Evolutionary conservation across 805 yeast genomes (phyloP).

Genomic region (Cyberlindnera mycetangii): DNA sequence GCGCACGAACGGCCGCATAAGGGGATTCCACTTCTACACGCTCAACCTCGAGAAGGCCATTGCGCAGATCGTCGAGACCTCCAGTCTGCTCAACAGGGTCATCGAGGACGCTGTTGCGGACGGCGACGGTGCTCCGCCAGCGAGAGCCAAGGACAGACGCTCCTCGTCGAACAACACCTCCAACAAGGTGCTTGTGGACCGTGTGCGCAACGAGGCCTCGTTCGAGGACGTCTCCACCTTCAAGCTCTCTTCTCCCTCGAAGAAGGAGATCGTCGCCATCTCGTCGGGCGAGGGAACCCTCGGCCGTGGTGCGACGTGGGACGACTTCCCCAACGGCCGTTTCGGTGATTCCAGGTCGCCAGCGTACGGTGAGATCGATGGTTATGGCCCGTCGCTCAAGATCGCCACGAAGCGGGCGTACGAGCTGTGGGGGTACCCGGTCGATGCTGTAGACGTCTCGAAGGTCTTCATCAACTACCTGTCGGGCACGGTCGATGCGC

Average conservation of each 20-base stretch:
- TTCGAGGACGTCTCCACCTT: constrained; percentile 23
- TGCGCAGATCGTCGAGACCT: constrained; percentile 73
- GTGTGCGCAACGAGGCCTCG: constrained; percentile 26
- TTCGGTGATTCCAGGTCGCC: constrained; percentile 95
- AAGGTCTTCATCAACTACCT: constrained; percentile 68
- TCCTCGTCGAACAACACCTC: constrained; percentile 32
- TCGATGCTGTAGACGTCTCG: constrained; percentile 53
- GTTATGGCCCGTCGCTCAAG: constrained; percentile 90
- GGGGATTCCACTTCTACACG: constrained; percentile 90
- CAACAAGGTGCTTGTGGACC: constrained; percentile 39
- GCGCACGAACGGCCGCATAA: constrained; percentile 54
- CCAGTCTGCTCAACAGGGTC: constrained; percentile 50
- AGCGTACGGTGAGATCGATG: constrained; percentile 97
- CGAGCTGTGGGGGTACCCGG: constrained; percentile 80
- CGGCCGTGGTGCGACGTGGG: constrained; percentile 94
- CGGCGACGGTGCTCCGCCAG: constrained; percentile 28
- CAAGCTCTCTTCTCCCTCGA: constrained; percentile 35
- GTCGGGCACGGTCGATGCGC: constrained; percentile 66
- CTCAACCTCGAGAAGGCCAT: constrained; percentile 89
- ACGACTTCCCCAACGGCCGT: constrained; percentile 94
- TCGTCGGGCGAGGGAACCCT: constrained; percentile 80
- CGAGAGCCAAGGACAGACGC: constrained; percentile 19
- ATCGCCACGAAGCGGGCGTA: constrained; percentile 64
- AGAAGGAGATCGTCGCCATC: constrained; percentile 66
- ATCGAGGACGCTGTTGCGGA: constrained; percentile 42